Evolutionary conservation across 2,329 filamentous ascomycete species (phyloP), one percentile per base, ranked within the genome.

Genomic region (Arthrobotrys sphaeroides): DNA sequence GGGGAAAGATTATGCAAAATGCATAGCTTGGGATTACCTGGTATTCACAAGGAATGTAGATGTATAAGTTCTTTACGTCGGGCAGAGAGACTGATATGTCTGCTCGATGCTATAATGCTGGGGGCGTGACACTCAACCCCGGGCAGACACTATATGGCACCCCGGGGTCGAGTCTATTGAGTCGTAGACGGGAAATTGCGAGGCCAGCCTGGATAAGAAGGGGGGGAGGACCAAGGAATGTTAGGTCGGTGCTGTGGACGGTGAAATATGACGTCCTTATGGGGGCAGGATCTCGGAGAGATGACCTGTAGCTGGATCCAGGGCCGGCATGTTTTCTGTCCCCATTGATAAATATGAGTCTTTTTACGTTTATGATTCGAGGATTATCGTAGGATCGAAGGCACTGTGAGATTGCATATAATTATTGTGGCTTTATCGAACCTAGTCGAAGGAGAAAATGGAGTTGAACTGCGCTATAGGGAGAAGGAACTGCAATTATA

Each of bases 31-130:
- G 6, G 68, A 62, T 2, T 62, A 74, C 70, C 51, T 45, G 33
- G 64, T 74, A 74, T 64, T 68, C 40, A n/a, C 26, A 74, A 74
- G 59, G 70, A 74, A 68, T 28, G 70, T 64, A 42, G 26, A 38
- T 5, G 59, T 59, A 62, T 49, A 55, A 51, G 10, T 16, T 22
- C 42, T 36, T 31, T 26, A 20, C 28, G 28, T 16, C 6, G 13
- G 28, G 24, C 20, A 20, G 28, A 26, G 40, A 43, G 24, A 45
- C 24, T 26, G 16, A 28, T 20, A 18, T 13, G 5, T 2, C 3
- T 31, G 16, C 18, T 26, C 33, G 33, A 20, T 38, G 16, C 24
- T 53, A n/a, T n/a, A n/a, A n/a, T n/a, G n/a, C n/a, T n/a, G n/a
- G n/a, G n/a, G n/a, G n/a, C n/a, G 22, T 16, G 13, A 24, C 53